phyloP scores from a whole-genome alignment of 2,329 filamentous ascomycete species.

The Aspergillus sp. region DNA sequence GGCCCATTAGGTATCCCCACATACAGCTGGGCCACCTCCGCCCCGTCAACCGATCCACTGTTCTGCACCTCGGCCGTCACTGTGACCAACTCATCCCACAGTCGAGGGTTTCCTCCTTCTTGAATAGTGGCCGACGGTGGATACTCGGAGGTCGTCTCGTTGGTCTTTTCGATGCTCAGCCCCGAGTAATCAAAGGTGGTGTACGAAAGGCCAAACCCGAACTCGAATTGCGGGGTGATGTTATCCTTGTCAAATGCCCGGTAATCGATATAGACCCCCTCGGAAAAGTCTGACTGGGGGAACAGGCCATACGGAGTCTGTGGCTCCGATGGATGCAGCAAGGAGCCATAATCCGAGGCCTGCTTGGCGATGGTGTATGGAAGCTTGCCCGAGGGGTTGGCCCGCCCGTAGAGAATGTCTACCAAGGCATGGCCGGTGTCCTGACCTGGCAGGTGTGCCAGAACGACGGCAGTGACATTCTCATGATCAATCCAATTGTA shows the following conservation, averaged over 20 bases:
- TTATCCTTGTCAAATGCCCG: conserved; percentile 51
- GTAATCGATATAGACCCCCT: conserved; percentile 58
- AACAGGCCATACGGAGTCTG: conserved; percentile 21
- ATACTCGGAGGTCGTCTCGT: conserved; percentile 8
- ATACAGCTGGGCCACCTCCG: conserved; percentile 58
- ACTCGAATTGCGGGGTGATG: conserved; percentile 41
- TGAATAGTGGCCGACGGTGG: conserved; percentile 44
- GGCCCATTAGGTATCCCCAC: conserved; percentile 41
- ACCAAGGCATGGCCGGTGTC: conserved; percentile 60
- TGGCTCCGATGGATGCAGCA: conserved; percentile 19
- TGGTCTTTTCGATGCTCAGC: conserved; percentile 10
- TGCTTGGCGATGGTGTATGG: conserved; percentile 63
- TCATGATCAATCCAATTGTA: conserved; percentile 60
- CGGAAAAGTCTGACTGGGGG: conserved; percentile 46
- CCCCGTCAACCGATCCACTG: conserved; percentile 49
- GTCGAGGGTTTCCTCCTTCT: conserved; percentile 54
- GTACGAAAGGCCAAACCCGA: conserved; percentile 40
- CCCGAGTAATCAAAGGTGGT: conserved; percentile 26
- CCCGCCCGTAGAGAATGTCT: conserved; percentile 59
- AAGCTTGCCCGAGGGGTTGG: conserved; percentile 59
- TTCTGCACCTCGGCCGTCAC: conserved; percentile 53
- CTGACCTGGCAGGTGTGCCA: conserved; percentile 66
- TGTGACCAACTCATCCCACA: conserved; percentile 54
- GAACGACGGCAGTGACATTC: conserved; percentile 66
- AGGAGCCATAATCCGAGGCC: conserved; percentile 56